A percentile compares a stretch with the other conserved stretches of the same genome.
Conservation (phyloP, 148 eudicot genomes). For the Rhododendron simsii region DNA sequence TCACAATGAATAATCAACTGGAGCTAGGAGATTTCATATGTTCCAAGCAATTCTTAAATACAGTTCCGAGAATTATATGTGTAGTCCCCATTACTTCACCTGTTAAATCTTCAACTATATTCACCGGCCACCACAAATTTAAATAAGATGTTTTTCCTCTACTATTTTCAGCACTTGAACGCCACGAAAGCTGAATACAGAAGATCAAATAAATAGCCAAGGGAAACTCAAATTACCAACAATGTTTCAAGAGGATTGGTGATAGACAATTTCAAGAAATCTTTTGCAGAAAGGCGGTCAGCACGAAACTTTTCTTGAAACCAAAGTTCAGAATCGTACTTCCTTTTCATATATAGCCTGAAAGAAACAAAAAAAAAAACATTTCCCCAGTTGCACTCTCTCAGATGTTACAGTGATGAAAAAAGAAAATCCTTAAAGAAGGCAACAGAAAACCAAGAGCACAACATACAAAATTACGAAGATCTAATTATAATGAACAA, state of each 20-base stretch:
- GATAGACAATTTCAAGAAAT: constrained; percentile 57
- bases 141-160: neutral
- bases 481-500: neutral
- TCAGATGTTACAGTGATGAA: neutral
- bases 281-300: constrained; percentile 55
- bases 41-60: neutral
- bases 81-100: neutral
- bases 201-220: neutral
- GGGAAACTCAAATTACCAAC: constrained; percentile 44
- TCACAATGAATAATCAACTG: constrained; percentile 10
- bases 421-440: neutral
- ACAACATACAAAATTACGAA: neutral
- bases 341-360: constrained; percentile 63
- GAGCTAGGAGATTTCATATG: neutral
- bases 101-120: neutral
- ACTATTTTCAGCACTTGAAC: constrained; percentile 2
- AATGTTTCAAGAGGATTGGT: constrained; percentile 49
- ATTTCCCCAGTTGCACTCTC: neutral
- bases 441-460: neutral
- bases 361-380: neutral
- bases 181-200: neutral
- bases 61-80: neutral
- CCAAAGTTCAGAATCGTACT: constrained; percentile 66
- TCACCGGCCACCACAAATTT: neutral
- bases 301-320: constrained; percentile 49